Conservation (phyloP, 2,329 filamentous ascomycete genomes). For the Talaromyces sp. region DNA sequence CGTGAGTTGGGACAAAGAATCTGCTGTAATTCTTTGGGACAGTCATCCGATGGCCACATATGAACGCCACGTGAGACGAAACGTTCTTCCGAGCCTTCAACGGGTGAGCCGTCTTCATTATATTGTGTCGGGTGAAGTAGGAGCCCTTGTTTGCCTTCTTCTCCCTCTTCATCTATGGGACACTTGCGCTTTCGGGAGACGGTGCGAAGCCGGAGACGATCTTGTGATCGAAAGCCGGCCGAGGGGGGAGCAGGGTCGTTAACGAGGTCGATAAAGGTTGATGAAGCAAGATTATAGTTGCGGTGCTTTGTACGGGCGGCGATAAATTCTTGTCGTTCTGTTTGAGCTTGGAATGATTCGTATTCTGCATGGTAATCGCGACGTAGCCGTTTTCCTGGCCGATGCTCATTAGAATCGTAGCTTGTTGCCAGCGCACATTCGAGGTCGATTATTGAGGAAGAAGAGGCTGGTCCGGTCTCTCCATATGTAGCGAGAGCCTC, state of each 20-base stretch:
- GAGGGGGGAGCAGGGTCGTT: conserved; percentile 38
- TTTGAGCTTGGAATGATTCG: conserved; percentile 22
- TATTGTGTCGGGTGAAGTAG: conserved; percentile 34
- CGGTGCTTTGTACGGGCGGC: conserved; percentile 49
- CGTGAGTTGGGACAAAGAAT: conserved; percentile 43
- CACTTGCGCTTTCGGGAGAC: conserved; percentile 47
- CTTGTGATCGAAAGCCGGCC: conserved; percentile 32
- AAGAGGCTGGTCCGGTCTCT: neutral
- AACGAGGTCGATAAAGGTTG: conserved; percentile 48
- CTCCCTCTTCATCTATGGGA: conserved; percentile 39
- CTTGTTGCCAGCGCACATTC: conserved; percentile 26
- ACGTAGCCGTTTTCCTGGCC: conserved; percentile 40
- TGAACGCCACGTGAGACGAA: conserved; percentile 42
- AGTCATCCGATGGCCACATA: conserved; percentile 47
- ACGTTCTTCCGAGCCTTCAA: conserved; percentile 42
- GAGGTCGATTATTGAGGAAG: conserved; percentile 5
- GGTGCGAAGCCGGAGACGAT: conserved; percentile 46
- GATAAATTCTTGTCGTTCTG: conserved; percentile 43
- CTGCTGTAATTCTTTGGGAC: conserved; percentile 39
- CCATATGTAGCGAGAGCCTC: conserved; percentile 19
- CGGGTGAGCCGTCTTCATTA: conserved; percentile 26
- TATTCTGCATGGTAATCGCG: conserved; percentile 47
- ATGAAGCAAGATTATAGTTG: conserved; percentile 44
- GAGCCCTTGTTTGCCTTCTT: conserved; percentile 25
- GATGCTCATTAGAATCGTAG: conserved; percentile 38